These are phyloP conservation scores for Tolypocladium guangdongense DNA, from an alignment of 2,329 filamentous ascomycete species.

Conservation along the genomic window DNA sequence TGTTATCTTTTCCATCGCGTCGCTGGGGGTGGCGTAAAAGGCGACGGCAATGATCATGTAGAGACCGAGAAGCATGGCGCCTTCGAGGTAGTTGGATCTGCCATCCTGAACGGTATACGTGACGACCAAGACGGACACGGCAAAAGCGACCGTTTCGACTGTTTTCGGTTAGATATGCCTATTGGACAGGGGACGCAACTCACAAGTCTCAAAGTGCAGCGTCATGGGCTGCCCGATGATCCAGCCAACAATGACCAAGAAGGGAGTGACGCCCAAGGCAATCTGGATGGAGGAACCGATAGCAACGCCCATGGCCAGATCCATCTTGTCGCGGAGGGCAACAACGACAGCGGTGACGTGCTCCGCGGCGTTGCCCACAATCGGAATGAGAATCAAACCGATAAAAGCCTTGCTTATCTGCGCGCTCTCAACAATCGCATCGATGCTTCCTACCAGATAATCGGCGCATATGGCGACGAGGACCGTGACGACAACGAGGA, in stretches of 20 bases:
- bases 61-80: slow-evolving; percentile 51
- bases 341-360: slow-evolving; percentile 75
- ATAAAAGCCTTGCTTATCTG: slow-evolving; percentile 74
- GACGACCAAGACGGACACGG: slow-evolving; percentile 63
- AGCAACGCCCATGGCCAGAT: slow-evolving; percentile 64
- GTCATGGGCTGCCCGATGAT: slow-evolving; percentile 63
- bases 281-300: slow-evolving; percentile 79
- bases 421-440: slow-evolving; percentile 56
- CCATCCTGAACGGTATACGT: slow-evolving; percentile 71
- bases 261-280: slow-evolving; percentile 68
- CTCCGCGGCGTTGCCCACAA: slow-evolving; percentile 71
- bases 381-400: slow-evolving; percentile 67
- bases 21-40: slow-evolving; percentile 44
- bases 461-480: slow-evolving; percentile 66
- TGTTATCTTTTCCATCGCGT: slow-evolving; percentile 30
- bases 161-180: not conserved
- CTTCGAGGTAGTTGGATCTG: slow-evolving; percentile 76
- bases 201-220: slow-evolving; percentile 60
- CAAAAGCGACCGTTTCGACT: slow-evolving; percentile 69
- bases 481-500: slow-evolving; percentile 59
- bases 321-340: slow-evolving; percentile 67
- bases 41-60: slow-evolving; percentile 51
- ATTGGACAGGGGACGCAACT: slow-evolving; percentile 8
- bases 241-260: slow-evolving; percentile 73
- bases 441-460: slow-evolving; percentile 67